phyloP scores from a whole-genome alignment of 2,329 filamentous ascomycete genomes.

The Tolypocladium endophyticum region DNA sequence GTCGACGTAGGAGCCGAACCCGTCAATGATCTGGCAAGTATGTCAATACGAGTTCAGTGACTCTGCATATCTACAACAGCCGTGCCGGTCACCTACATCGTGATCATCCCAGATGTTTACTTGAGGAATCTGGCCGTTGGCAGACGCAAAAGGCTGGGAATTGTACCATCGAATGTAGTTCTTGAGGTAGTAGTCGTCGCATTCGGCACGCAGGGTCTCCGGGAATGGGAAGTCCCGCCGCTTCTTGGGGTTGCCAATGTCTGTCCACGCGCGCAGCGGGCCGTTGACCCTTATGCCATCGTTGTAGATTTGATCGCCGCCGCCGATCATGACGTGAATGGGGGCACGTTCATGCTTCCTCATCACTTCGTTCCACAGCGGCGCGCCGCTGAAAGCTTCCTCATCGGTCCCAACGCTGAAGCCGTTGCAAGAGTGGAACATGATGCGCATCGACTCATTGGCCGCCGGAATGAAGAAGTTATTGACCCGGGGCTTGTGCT shows the following conservation, averaged over 20 bases:
- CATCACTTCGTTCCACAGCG: constrained; percentile 87
- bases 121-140: constrained; percentile 88
- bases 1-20: constrained; percentile 87
- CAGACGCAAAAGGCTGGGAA: constrained; percentile 72
- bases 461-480: constrained; percentile 77
- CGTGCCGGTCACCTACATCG: constrained; percentile 43
- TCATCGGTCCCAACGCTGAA: constrained; percentile 85
- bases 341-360: constrained; percentile 69
- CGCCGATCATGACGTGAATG: constrained; percentile 92
- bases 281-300: constrained; percentile 81
- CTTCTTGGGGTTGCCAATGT: constrained; percentile 72
- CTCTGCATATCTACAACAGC: constrained; percentile 6
- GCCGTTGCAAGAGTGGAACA: constrained; percentile 98
- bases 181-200: constrained; percentile 85
- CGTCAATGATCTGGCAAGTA: constrained; percentile 65
- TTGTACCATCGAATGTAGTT: constrained; percentile 82
- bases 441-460: constrained; percentile 87
- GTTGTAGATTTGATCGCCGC: constrained; percentile 95
- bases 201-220: constrained; percentile 65
- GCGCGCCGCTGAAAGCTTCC: constrained; percentile 78
- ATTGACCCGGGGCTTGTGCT: constrained; percentile 47
- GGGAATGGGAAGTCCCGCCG: constrained; percentile 72
- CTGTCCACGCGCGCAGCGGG: constrained; percentile 72
- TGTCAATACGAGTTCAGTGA: constrained; percentile 14
- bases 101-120: constrained; percentile 98